These are phyloP conservation scores for Pseudocercospora fijiensis DNA, from an alignment of 2,329 filamentous ascomycete species.

Conservation along the genomic window DNA sequence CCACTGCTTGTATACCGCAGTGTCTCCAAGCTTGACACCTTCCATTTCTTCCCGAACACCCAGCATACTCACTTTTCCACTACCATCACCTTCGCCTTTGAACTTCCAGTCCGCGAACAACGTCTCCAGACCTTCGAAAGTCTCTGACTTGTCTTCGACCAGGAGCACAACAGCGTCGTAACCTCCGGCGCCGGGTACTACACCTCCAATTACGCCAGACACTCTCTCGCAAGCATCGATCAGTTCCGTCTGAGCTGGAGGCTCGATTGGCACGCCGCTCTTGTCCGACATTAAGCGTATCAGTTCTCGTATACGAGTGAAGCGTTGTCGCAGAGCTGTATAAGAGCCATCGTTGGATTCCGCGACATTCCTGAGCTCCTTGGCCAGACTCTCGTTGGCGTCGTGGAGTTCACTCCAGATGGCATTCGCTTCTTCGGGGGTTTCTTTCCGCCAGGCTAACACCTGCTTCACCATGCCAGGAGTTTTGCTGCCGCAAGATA, in stretches of 20 bases:
- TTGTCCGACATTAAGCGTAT: constrained; percentile 74
- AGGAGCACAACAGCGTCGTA: constrained; percentile 86
- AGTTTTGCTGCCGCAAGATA: constrained; percentile 89
- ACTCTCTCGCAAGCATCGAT: constrained; percentile 71
- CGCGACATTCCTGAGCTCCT: constrained; percentile 57
- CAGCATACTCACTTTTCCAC: constrained; percentile 65
- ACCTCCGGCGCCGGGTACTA: constrained; percentile 90
- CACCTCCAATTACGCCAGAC: constrained; percentile 81
- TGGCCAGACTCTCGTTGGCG: constrained; percentile 69
- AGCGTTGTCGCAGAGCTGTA: constrained; percentile 52
- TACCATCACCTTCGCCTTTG: constrained; percentile 43
- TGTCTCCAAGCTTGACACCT: constrained; percentile 53
- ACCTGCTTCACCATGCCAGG: constrained; percentile 95
- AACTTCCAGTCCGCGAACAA: constrained; percentile 64
- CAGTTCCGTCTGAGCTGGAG: constrained; percentile 76
- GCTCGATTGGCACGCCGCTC: constrained; percentile 85
- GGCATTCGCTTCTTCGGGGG: constrained; percentile 61
- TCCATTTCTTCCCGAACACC: constrained; percentile 71
- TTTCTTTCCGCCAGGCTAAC: constrained; percentile 71
- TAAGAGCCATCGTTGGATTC: constrained; percentile 52
- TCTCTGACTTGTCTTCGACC: constrained; percentile 68
- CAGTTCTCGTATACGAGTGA: constrained; percentile 55
- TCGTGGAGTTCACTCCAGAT: constrained; percentile 76
- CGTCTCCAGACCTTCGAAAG: constrained; percentile 58
- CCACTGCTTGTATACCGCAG: constrained; percentile 42